Conservation (phyloP, 371 early-diverging fungal genomes). For the Mucor irregularis region DNA sequence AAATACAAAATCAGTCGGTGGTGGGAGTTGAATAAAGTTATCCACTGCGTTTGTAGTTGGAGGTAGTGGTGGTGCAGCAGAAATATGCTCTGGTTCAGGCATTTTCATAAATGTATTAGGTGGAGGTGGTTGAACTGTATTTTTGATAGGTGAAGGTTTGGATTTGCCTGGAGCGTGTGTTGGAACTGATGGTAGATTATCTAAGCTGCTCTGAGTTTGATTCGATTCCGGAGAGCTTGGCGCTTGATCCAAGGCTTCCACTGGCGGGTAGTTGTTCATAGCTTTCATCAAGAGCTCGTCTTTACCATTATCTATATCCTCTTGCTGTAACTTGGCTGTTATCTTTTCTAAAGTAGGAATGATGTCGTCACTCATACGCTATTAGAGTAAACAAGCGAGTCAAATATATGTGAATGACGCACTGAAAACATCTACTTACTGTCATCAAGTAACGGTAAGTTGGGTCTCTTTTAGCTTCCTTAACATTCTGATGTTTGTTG, state of each 20-base stretch:
- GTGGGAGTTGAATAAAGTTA: conserved; percentile 22
- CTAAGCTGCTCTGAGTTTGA: not conserved
- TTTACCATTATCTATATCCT: conserved; percentile 3
- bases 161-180: conserved; percentile 13
- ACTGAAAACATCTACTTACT: conserved; percentile 33
- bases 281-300: conserved; percentile 2
- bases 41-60: conserved; percentile 5
- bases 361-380: conserved; percentile 39
- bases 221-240: not conserved
- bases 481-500: conserved; percentile 42
- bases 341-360: conserved; percentile 25
- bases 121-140: not conserved
- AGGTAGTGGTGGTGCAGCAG: conserved; percentile 10
- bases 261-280: conserved; percentile 6
- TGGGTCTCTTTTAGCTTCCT: conserved; percentile 34
- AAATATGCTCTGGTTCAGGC: conserved; percentile 9
- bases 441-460: conserved; percentile 44
- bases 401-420: conserved; percentile 2
- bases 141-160: not conserved
- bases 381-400: too few relatives aligned
- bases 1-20: conserved; percentile 26
- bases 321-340: conserved; percentile 4
- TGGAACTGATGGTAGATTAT: conserved; percentile 17
- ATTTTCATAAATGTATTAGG: conserved; percentile 10
- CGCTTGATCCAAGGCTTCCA: not conserved